These are phyloP conservation scores for Xylaria acuta DNA, from an alignment of 495 filamentous ascomycete genomes.

Conservation along the genomic window DNA sequence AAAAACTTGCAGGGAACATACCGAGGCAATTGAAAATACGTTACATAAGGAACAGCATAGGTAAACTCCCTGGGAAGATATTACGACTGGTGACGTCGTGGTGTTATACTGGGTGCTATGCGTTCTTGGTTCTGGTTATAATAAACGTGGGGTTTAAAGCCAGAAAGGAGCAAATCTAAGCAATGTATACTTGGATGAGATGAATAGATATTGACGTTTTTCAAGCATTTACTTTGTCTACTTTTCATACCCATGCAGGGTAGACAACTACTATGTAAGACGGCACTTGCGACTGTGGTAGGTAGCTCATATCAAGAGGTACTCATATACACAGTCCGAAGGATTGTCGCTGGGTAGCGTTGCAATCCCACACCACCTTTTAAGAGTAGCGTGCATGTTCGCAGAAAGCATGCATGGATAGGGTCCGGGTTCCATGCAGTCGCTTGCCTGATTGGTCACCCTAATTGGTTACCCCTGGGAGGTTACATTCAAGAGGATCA, in stretches of 20 bases:
- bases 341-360: neutral
- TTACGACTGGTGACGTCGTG: neutral
- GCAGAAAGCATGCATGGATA: neutral
- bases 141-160: neutral
- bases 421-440: neutral
- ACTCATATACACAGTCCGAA: neutral
- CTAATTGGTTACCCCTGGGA: neutral
- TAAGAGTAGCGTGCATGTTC: neutral
- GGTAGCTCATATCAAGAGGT: neutral
- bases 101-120: neutral
- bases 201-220: neutral
- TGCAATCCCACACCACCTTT: conserved; percentile 4
- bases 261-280: neutral
- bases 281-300: neutral
- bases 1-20: neutral
- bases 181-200: too few relatives aligned
- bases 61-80: neutral
- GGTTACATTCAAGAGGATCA: conserved; percentile 3
- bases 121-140: neutral
- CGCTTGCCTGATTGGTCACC: neutral
- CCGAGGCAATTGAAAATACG: neutral
- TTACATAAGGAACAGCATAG: neutral
- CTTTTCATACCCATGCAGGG: neutral
- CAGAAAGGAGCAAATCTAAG: neutral
- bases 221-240: neutral